Evolutionary conservation across 1,284 basidiomycete species (phyloP), one percentile per base, ranked within the genome.

Genomic region (Cutaneotrichosporon sp.): DNA sequence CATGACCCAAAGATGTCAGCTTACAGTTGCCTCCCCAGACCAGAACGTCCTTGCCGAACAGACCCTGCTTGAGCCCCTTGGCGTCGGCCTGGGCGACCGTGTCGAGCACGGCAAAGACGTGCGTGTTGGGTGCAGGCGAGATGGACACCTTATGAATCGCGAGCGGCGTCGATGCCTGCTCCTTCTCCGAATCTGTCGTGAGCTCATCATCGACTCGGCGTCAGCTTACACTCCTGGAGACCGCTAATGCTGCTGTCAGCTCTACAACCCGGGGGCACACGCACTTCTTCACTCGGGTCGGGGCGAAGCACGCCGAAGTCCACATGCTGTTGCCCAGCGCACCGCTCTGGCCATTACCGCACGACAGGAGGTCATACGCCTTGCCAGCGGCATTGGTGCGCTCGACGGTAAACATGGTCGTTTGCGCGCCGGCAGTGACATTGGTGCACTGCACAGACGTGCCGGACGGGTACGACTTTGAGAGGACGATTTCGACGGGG

Each of bases 311-410:
- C 0, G 84, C 83, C 59, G 83, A 90, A 63, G 80, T 86, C 78
- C 83, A 93, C 41, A 81, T 70, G n/a, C 80, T 83, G 54, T 88
- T 91, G 0, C 92, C 93, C 4, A 97, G 80, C 3, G 87, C 86
- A 12, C 93, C 92, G 73, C 69, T 87, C 84, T 58, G 17, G 80
- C 93, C 78, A 84, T 90, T 77, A 0, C 93, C 93, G 59, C 84
- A 86, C 46, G 88, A 83, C 33, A 92, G 79, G 4, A 94, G 68
- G 63, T 96, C 90, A 15, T 85, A 72, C 36, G 77, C 80, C 23
- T 67, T 69, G 9, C 56, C 44, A 17, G 62, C 63, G 20, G 62
- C 56, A 17, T 57, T 54, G 8, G 63, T 52, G 15, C 84, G 80
- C 73, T 88, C 83, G 34, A 89, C 84, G 22, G 83, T 82, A 69